Evolutionary conservation across 495 filamentous ascomycete genomes (phyloP), one percentile per base, ranked within the genome.

Genomic region (Terfezia claveryi): DNA sequence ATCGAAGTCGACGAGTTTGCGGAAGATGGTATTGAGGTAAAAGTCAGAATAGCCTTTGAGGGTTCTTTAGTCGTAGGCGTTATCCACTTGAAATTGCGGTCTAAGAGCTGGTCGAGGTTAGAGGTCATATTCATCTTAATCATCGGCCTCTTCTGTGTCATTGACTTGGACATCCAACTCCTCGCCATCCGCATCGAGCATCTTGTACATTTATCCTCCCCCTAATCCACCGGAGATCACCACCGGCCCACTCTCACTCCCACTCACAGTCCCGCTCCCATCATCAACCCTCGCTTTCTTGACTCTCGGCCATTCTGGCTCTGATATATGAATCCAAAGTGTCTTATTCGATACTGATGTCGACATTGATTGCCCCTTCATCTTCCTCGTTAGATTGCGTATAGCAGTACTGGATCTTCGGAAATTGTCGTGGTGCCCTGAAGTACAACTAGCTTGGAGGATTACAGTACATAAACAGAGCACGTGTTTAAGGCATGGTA

Each of bases 21-120:
- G 85, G 69, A 94, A 80, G 68, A 99, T 89, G 2, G 89, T 96
- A 69, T 99, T 91, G 53, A 99, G 83, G 67, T 99, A 99, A 36
- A 99, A 78, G 67, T 99, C 92, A 57, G 80, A 80, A 68, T 93
- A 96, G 54, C 92, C 91, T 69, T 82, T 85, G 82, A 16, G 91
- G 91, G 32, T 80, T 83, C 37, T 71, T 70, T 67, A 93, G 86
- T 51, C 23, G 14, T 8, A 16, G 54, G 52, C 20, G 23, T 37
- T 52, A 10, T 54, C 85, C 70, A 57, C 37, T 61, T 1, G 54
- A 49, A 50, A 73, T 68, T 10, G 70, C 72, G 14, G 70, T 68
- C 46, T 69, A 27, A 27, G 5, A 5, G 27, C 27, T 27, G 27
- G 5, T 27, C 27, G n/a, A n/a, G n/a, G n/a, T n/a, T n/a, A n/a